A percentile compares a stretch with the other conserved stretches of the same genome.
phyloP scores from a whole-genome alignment of 768 basidiomycete species.

The Pluteus cervinus region DNA sequence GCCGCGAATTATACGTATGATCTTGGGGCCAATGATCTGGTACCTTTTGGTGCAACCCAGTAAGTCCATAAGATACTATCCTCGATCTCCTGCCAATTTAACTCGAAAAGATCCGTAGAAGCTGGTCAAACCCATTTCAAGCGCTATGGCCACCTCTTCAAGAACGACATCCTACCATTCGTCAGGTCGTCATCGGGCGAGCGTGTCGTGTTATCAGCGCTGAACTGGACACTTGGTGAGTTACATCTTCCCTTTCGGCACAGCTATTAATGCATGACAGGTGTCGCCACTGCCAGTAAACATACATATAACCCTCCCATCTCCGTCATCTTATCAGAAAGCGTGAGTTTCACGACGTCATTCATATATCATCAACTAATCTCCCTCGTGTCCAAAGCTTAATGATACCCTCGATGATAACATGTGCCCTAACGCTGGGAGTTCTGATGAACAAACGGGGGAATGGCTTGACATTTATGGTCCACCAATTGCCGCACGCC shows the following conservation, averaged over 20 bases:
- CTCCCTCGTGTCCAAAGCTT: slow-evolving; percentile 20
- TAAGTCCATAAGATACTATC: slow-evolving; percentile 23
- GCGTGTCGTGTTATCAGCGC: slow-evolving; percentile 62
- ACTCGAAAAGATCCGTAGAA: not conserved
- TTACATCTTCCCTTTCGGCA: not conserved
- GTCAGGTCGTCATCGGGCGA: slow-evolving; percentile 39
- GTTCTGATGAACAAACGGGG: slow-evolving; percentile 33
- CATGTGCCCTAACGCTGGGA: slow-evolving; percentile 56
- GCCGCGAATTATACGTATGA: slow-evolving; percentile 51
- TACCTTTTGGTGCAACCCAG: slow-evolving; percentile 66
- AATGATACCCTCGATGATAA: slow-evolving; percentile 67
- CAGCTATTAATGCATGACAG: slow-evolving; percentile 24
- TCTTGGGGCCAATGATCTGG: slow-evolving; percentile 50
- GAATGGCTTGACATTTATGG: slow-evolving; percentile 56
- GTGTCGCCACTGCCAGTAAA: slow-evolving; percentile 52
- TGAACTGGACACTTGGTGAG: slow-evolving; percentile 64
- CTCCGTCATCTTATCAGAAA: slow-evolving; percentile 52
- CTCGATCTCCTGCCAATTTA: not conserved
- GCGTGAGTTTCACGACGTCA: slow-evolving; percentile 27
- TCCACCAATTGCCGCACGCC: slow-evolving; percentile 45
- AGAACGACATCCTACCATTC: slow-evolving; percentile 39
- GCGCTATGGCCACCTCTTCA: slow-evolving; percentile 49
- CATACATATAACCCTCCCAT: slow-evolving; percentile 39
- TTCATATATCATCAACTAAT: not conserved
- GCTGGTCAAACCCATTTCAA: slow-evolving; percentile 19